phyloP scores from a whole-genome alignment of 2,329 filamentous ascomycete genomes.

The Colletotrichum coccodes region DNA sequence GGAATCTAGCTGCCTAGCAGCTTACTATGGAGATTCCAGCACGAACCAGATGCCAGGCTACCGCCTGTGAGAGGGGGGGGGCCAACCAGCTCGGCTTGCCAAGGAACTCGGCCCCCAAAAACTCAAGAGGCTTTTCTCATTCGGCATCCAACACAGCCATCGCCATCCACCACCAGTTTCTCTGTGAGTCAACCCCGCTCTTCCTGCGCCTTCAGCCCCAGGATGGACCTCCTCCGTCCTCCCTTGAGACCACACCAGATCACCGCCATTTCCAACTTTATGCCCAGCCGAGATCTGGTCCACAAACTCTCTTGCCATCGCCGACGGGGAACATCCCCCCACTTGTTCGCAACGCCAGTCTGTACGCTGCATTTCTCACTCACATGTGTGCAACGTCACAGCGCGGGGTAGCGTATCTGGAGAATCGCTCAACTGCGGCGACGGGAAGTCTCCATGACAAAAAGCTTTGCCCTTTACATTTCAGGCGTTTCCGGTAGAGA shows the following conservation, averaged over 20 bases:
- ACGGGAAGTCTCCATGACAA: neutral
- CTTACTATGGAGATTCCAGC: neutral
- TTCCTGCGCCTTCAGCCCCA: neutral
- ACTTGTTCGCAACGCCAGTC: neutral
- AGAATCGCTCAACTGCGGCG: neutral
- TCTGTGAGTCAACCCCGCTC: neutral
- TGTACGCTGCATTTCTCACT: neutral
- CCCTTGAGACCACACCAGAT: neutral
- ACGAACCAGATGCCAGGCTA: neutral
- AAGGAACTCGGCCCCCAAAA: neutral
- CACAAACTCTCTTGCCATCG: neutral
- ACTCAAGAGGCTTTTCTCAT: neutral
- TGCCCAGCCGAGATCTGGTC: neutral
- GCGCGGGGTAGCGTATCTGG: neutral
- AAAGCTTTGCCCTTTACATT: neutral
- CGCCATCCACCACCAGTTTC: neutral
- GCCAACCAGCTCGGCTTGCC: neutral
- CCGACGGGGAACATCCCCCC: neutral
- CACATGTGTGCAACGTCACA: neutral
- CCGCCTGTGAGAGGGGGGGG: neutral
- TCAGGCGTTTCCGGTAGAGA: neutral
- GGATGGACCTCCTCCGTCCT: neutral
- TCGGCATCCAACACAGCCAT: conserved; percentile 2
- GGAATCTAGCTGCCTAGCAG: neutral
- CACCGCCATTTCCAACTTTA: neutral